A percentile compares a stretch with the other conserved stretches of the same genome.
Evolutionary conservation across 345 rosid genomes (phyloP).

Genomic region (Arabidopsis arenosa): DNA sequence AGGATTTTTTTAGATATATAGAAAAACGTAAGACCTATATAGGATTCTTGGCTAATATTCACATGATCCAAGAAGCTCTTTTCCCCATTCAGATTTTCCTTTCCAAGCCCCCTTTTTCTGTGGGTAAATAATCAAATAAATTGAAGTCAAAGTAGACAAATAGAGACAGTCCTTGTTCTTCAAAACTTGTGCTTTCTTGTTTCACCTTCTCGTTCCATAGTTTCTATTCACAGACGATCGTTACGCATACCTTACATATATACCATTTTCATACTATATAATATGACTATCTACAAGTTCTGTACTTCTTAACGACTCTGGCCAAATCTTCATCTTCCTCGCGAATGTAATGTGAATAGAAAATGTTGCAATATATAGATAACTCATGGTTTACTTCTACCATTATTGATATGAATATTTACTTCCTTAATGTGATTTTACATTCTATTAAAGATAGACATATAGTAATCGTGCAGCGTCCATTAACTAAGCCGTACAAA

Average conservation of each 20-base stretch:
- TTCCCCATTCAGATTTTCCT: conserved; percentile 41
- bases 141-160: conserved; percentile 30
- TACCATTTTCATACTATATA: conserved; percentile 19
- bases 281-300: neutral
- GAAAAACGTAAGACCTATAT: conserved; percentile 8
- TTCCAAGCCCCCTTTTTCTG: conserved; percentile 24
- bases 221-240: neutral
- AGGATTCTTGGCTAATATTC: conserved; percentile 35
- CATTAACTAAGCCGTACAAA: conserved; percentile 43
- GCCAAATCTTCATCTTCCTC: neutral
- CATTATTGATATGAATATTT: neutral
- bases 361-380: neutral
- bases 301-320: conserved; percentile 14
- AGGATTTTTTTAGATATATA: neutral
- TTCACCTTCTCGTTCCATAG: conserved; percentile 21
- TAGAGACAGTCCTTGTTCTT: conserved; percentile 29
- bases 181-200: conserved; percentile 37
- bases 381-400: neutral
- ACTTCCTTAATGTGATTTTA: neutral
- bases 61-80: conserved; percentile 49
- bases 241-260: conserved; percentile 14
- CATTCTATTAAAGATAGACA: neutral
- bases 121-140: conserved; percentile 20
- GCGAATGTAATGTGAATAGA: conserved; percentile 1
- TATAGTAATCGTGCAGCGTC: conserved; percentile 21